phyloP scores from a whole-genome alignment of 2,329 filamentous ascomycete genomes.

The Stagonosporopsis vannaccii region DNA sequence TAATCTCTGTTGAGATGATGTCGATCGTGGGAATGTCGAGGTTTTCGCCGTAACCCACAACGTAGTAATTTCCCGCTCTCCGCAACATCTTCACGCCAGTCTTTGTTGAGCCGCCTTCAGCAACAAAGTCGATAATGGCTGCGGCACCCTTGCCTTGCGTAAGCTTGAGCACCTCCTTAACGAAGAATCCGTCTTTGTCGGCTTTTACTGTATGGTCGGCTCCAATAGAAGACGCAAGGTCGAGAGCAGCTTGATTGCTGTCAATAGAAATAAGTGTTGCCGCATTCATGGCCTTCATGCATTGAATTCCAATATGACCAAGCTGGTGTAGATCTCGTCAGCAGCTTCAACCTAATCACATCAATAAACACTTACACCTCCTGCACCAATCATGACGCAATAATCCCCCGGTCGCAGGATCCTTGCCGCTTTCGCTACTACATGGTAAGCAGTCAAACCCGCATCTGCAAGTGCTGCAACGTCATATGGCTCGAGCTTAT shows the following conservation, averaged over 20 bases:
- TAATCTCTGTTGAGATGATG: conserved; percentile 10
- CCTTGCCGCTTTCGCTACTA: conserved; percentile 8
- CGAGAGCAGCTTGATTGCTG: conserved; percentile 7
- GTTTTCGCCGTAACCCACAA: conserved; percentile 12
- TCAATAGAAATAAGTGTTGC: conserved; percentile 6
- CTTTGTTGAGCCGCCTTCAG: conserved; percentile 11
- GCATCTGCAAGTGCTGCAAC: conserved; percentile 12
- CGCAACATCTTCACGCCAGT: conserved; percentile 10
- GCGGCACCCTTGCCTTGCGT: conserved; percentile 6
- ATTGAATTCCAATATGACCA: conserved; percentile 12
- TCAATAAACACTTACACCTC: background rate
- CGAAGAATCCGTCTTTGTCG: background rate
- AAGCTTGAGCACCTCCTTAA: conserved; percentile 1
- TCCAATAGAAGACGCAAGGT: conserved; percentile 10
- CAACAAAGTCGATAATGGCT: conserved; percentile 9
- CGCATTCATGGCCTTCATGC: conserved; percentile 13
- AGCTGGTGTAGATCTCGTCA: background rate
- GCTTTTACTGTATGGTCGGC: conserved; percentile 5
- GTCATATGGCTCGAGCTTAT: conserved; percentile 7
- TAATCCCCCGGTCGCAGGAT: conserved; percentile 8
- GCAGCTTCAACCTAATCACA: background rate
- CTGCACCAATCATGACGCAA: conserved; percentile 8
- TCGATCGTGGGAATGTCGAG: conserved; percentile 10
- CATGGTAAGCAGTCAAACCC: conserved; percentile 6
- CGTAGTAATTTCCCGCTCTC: conserved; percentile 10